Evolutionary conservation across 345 rosid species (phyloP), one percentile per base, ranked within the genome.

Genomic region (Salix udensis): DNA sequence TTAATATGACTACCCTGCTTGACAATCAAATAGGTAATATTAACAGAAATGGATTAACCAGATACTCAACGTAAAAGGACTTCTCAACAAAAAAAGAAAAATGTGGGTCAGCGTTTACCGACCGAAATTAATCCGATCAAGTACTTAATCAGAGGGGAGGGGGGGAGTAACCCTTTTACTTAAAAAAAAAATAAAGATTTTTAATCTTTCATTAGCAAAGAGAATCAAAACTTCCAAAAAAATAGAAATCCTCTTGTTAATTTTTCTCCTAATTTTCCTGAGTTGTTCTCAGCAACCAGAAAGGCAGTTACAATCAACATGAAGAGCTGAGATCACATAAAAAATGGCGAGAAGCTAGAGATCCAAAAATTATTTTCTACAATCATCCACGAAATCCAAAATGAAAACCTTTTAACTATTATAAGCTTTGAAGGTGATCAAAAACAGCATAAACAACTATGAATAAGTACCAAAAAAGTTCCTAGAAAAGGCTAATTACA

Each of bases 81-180:
- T 52, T 67, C 73, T 60, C 79, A 76, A 72, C 80, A 1, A 6
- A 58, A 66, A 50, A 66, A 50, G 40, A 61, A 48, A 15, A 50
- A 68, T 50, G 81, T 64, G 78, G 78, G 81, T 68, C 84, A 77
- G 77, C 26, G 36, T 70, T 50, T 69, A 69, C 74, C 81, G 14
- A 81, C 58, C 76, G 13, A 16, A 73, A 64, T 73, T 40, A 37
- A 37, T 71, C 50, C 68, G 70, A 28, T 70, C 14, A 30, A 52
- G 42, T 39, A 70, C 48, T 48, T 52, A 62, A 40, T 16, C 28
- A 31, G 21, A 37, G 12, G 36, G 67, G 31, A 3, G 14, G 48
- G 50, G 14, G 5, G 1, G 14, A 48, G 18, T 28, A 46, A 28
- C 9, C 48, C 44, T 21, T 26, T 53, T 36, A 46, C 72, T 64